Percentiles rank a stretch among this genome's conserved stretches.
These are phyloP conservation scores for Astrothelium macrocarpum DNA, from an alignment of 495 filamentous ascomycete species.

Conservation along the genomic window DNA sequence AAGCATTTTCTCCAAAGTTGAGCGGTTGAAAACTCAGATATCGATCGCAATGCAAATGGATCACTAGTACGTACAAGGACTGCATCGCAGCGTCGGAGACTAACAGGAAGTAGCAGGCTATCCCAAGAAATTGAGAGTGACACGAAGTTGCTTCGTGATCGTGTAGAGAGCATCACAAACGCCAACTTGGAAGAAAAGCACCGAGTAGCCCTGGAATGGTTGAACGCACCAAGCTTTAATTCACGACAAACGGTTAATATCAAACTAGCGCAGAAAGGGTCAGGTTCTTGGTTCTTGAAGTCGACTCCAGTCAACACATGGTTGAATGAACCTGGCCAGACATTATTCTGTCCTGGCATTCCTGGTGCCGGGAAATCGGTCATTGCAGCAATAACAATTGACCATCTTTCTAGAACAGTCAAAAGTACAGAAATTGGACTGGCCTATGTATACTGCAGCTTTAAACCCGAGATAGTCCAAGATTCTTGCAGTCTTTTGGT, in stretches of 20 bases:
- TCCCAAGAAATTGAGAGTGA: slow-evolving; percentile 18
- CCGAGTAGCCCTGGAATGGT: too few species aligned
- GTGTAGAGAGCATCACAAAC: too few species aligned
- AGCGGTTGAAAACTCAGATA: slow-evolving; percentile 25
- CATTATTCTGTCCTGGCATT: slow-evolving; percentile 32
- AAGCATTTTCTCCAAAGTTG: slow-evolving; percentile 20
- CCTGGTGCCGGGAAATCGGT: slow-evolving; percentile 28
- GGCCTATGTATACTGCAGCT: slow-evolving; percentile 38
- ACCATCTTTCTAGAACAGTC: slow-evolving; percentile 21
- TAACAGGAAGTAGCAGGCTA: slow-evolving; percentile 17
- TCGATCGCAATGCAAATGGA: slow-evolving; percentile 24
- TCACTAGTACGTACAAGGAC: slow-evolving; percentile 26
- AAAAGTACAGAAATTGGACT: slow-evolving; percentile 22
- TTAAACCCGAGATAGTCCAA: slow-evolving; percentile 29
- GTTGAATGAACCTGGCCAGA: slow-evolving; percentile 22
- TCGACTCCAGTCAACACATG: slow-evolving; percentile 30
- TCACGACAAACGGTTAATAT: slow-evolving; percentile 31
- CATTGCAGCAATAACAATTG: slow-evolving; percentile 24
- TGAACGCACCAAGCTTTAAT: slow-evolving; percentile 11
- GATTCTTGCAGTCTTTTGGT: slow-evolving; percentile 25
- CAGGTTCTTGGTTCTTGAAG: slow-evolving; percentile 35
- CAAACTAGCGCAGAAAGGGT: slow-evolving; percentile 28
- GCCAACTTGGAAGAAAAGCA: too few species aligned
- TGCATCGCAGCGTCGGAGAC: too few species aligned
- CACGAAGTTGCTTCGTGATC: too few species aligned